A percentile compares a stretch with the other conserved stretches of the same genome.
Evolutionary conservation across 179 eudicot species (phyloP).

Genomic region (Heliamphora pulchella): DNA sequence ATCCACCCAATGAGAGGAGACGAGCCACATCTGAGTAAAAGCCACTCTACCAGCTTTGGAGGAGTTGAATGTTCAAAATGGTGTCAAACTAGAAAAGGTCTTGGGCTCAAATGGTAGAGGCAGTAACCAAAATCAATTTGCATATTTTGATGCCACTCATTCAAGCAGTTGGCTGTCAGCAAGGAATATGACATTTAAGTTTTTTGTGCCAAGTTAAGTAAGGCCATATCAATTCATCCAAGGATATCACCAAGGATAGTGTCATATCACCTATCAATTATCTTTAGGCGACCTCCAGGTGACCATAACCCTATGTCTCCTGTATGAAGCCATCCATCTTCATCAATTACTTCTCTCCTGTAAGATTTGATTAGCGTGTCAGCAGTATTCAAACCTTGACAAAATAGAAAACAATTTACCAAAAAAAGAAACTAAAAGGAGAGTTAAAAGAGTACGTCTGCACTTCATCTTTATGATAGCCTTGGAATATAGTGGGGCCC

Average conservation of each 20-base stretch:
- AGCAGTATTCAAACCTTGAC: background rate
- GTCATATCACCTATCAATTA: slow-evolving; percentile 41
- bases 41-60: no score
- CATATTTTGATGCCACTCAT: background rate
- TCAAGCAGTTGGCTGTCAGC: background rate
- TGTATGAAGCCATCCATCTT: slow-evolving; percentile 57
- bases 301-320: slow-evolving; percentile 54
- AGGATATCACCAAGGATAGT: background rate
- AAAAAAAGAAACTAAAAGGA: background rate
- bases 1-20: no score
- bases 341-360: slow-evolving; percentile 54
- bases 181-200: slow-evolving; percentile 4
- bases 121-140: background rate
- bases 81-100: background rate
- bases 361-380: slow-evolving; percentile 9
- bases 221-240: background rate
- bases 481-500: slow-evolving; percentile 46
- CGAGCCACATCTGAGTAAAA: no score
- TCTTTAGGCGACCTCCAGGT: slow-evolving; percentile 46
- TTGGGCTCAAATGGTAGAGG: no score
- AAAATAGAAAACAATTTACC: background rate
- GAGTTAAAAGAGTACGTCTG: slow-evolving; percentile 33
- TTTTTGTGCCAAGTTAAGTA: background rate
- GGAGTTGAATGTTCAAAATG: background rate
- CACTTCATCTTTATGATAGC: slow-evolving; percentile 48